A percentile compares a stretch with the other conserved stretches of the same genome.
Conservation (phyloP, 2,329 filamentous ascomycete species). For the Massarina eburnea region DNA sequence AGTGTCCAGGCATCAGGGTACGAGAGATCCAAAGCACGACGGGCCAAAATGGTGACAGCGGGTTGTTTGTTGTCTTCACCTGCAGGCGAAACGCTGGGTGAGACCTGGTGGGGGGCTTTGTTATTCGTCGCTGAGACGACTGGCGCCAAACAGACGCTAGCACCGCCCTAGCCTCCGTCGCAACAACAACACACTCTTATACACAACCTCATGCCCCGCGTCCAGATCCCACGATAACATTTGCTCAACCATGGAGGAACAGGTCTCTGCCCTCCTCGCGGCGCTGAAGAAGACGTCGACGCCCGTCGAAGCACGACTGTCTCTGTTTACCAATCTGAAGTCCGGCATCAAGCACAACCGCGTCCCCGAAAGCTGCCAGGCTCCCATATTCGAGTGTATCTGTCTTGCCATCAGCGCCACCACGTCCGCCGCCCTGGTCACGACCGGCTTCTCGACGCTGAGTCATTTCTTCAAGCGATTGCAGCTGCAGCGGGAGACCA, state of each 20-base stretch:
- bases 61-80: not conserved
- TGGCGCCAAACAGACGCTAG: slow-evolving; percentile 5
- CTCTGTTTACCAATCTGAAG: slow-evolving; percentile 73
- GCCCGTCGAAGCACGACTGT: slow-evolving; percentile 69
- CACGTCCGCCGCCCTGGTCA: slow-evolving; percentile 71
- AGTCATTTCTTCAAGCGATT: slow-evolving; percentile 86
- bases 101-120: slow-evolving; percentile 1
- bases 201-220: slow-evolving; percentile 23
- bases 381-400: slow-evolving; percentile 79
- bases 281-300: slow-evolving; percentile 64
- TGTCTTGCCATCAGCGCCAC: slow-evolving; percentile 73
- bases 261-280: slow-evolving; percentile 56
- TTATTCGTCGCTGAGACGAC: slow-evolving; percentile 4
- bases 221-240: slow-evolving; percentile 21
- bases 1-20: not conserved
- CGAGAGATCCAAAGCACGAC: not conserved
- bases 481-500: slow-evolving; percentile 78
- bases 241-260: slow-evolving; percentile 55
- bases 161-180: not conserved
- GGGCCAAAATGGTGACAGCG: not conserved
- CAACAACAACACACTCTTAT: slow-evolving; percentile 16
- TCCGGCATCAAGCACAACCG: slow-evolving; percentile 90
- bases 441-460: slow-evolving; percentile 83
- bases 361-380: slow-evolving; percentile 73
- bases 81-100: too few relatives aligned